These are phyloP conservation scores for Ganoderma resinaceum DNA, from an alignment of 1,284 basidiomycete genomes.

Conservation along the genomic window DNA sequence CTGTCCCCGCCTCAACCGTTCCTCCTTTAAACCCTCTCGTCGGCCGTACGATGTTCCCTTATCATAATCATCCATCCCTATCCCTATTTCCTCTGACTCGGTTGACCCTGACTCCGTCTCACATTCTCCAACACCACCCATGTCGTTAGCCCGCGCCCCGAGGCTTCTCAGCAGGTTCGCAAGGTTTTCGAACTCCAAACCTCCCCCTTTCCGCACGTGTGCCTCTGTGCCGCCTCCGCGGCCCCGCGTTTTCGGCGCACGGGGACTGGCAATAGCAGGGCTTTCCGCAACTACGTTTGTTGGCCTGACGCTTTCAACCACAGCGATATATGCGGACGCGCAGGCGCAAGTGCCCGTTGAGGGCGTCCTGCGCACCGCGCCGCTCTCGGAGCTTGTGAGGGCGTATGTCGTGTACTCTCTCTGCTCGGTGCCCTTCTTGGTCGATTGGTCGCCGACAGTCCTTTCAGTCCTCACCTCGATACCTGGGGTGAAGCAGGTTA, in stretches of 20 bases:
- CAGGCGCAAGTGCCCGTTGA: conserved; percentile 8
- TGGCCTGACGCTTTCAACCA: conserved; percentile 5
- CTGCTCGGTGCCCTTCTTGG: conserved; percentile 80
- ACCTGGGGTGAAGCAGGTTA: conserved; percentile 72
- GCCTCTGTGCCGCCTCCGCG: background rate
- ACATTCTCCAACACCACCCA: background rate
- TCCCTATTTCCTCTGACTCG: background rate
- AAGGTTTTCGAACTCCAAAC: background rate
- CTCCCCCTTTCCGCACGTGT: background rate
- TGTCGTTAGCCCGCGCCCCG: conserved; percentile 6
- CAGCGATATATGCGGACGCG: conserved; percentile 6
- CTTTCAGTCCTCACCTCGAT: conserved; percentile 67
- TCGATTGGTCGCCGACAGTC: conserved; percentile 80
- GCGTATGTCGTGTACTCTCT: conserved; percentile 85
- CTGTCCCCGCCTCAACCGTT: background rate
- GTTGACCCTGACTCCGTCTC: background rate
- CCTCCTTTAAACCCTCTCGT: background rate
- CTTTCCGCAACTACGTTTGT: conserved; percentile 7
- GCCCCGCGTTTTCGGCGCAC: background rate
- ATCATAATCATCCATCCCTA: background rate
- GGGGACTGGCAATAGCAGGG: conserved; percentile 3
- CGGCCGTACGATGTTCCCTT: background rate
- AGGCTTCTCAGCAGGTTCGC: background rate
- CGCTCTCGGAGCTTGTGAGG: conserved; percentile 60
- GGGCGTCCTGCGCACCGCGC: conserved; percentile 16